Conservation (phyloP, 1,139 yeast species). For the Hemisphaericaspora xylanilytica region DNA sequence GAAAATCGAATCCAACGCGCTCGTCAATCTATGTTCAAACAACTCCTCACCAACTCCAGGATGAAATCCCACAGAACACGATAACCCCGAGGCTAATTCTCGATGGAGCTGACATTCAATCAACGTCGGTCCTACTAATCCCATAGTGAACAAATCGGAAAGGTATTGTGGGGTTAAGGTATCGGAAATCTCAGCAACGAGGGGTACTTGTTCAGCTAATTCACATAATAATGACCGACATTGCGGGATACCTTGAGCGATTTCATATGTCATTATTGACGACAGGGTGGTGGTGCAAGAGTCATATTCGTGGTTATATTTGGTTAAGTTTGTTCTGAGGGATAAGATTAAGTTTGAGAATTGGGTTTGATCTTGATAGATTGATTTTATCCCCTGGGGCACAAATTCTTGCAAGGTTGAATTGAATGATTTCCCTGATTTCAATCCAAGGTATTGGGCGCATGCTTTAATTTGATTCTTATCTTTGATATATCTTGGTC, state of each 20-base stretch:
- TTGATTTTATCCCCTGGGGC: constrained; percentile 14
- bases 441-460: constrained; percentile 40
- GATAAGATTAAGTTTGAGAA: constrained; percentile 17
- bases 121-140: constrained; percentile 34
- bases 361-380: constrained; percentile 12
- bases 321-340: constrained; percentile 34
- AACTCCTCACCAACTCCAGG: constrained; percentile 26
- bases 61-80: constrained; percentile 44
- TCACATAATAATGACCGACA: constrained; percentile 38
- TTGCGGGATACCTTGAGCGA: constrained; percentile 38
- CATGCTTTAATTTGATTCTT: constrained; percentile 36
- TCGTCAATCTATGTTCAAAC: constrained; percentile 26
- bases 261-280: constrained; percentile 33
- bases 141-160: constrained; percentile 42
- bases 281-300: constrained; percentile 7
- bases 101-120: constrained; percentile 47
- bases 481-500: constrained; percentile 33
- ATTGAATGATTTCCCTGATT: constrained; percentile 18
- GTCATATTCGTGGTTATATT: constrained; percentile 19
- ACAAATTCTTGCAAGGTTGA: constrained; percentile 4
- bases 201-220: constrained; percentile 33
- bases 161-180: constrained; percentile 48
- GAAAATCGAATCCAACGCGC: constrained; percentile 41
- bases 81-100: constrained; percentile 45
- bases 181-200: constrained; percentile 43